A percentile compares a stretch with the other conserved stretches of the same genome.
Evolutionary conservation across 495 filamentous ascomycete species (phyloP).

Genomic region (Xeromyces bisporus): DNA sequence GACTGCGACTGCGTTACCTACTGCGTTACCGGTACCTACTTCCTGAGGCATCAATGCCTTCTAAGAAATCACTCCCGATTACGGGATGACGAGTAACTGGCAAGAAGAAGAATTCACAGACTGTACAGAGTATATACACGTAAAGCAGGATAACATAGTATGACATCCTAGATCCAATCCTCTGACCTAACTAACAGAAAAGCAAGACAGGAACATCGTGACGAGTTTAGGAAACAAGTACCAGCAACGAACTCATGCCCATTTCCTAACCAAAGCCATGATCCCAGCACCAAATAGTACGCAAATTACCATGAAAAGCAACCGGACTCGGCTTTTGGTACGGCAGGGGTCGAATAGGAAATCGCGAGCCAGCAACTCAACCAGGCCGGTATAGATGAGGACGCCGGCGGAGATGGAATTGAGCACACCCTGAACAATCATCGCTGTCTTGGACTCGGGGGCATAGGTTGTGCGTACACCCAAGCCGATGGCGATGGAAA

Average conservation of each 20-base stretch:
- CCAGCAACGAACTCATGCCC: slow-evolving; percentile 11
- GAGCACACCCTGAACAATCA: slow-evolving; percentile 17
- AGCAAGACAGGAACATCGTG: no score
- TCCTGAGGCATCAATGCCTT: no score
- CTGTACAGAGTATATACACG: no score
- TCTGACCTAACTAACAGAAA: no score
- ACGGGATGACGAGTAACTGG: no score
- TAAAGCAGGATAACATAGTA: no score
- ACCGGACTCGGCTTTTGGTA: slow-evolving; percentile 11
- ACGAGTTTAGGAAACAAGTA: no score
- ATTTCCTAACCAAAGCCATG: slow-evolving; percentile 20
- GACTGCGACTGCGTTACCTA: no score
- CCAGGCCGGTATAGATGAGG: slow-evolving; percentile 19
- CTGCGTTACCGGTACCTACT: no score
- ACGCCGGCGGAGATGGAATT: slow-evolving; percentile 18
- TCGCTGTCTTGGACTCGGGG: slow-evolving; percentile 12
- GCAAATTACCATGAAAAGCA: slow-evolving; percentile 16
- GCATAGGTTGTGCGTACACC: slow-evolving; percentile 17
- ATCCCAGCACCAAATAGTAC: slow-evolving; percentile 13
- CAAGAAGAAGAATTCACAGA: no score
- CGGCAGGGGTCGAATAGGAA: slow-evolving; percentile 21
- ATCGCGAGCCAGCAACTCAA: slow-evolving; percentile 19
- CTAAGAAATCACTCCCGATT: no score
- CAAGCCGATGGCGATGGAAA: slow-evolving; percentile 19
- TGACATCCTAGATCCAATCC: no score